phyloP scores from a whole-genome alignment of 441 rosid species.

The Gossypium laxum region DNA sequence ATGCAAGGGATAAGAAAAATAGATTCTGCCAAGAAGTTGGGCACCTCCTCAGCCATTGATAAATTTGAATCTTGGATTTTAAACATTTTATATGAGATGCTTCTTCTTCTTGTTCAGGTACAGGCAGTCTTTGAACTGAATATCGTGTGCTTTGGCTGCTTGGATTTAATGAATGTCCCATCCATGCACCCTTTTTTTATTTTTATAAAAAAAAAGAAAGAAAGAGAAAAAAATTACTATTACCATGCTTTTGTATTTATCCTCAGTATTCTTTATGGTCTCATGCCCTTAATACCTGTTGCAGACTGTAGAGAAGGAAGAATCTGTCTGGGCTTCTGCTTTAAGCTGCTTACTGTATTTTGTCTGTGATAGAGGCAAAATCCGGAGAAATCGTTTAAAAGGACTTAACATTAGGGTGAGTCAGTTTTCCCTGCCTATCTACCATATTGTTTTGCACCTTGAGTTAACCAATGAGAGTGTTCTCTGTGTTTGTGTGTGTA shows the following conservation, averaged over 20 bases:
- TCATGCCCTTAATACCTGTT: slow-evolving; percentile 22
- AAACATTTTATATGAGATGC: slow-evolving; percentile 75
- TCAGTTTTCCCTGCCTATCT: slow-evolving; percentile 16
- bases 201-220: neutral
- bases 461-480: neutral
- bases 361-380: slow-evolving; percentile 85
- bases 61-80: slow-evolving; percentile 87
- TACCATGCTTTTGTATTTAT: neutral
- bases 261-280: neutral
- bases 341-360: slow-evolving; percentile 92
- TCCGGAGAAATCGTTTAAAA: slow-evolving; percentile 57
- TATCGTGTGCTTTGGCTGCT: neutral
- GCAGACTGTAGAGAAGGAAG: slow-evolving; percentile 81
- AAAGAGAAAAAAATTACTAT: neutral
- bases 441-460: neutral
- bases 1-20: slow-evolving; percentile 40
- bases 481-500: neutral
- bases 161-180: neutral
- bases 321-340: slow-evolving; percentile 93
- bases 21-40: slow-evolving; percentile 42
- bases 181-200: neutral
- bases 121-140: neutral
- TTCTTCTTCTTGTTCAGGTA: slow-evolving; percentile 96
- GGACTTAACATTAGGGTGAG: slow-evolving; percentile 98
- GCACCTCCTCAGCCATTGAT: slow-evolving; percentile 55